A percentile compares a stretch with the other conserved stretches of the same genome.
Evolutionary conservation across 148 eudicot genomes (phyloP).

Genomic region (Heliamphora exappendiculata): DNA sequence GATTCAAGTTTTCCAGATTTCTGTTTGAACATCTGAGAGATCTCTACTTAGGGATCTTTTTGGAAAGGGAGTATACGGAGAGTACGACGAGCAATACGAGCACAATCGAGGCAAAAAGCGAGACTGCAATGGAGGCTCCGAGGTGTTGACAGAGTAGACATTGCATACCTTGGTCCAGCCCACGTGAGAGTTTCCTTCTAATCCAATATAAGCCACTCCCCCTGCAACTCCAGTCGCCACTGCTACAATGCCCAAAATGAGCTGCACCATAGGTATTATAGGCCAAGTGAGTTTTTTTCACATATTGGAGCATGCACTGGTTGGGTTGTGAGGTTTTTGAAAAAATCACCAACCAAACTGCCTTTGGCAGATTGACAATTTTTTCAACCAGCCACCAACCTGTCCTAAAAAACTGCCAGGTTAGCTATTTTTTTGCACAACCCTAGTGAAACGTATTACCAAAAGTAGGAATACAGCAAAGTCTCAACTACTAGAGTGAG

Average conservation of each 20-base stretch:
- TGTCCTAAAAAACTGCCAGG: too few species aligned
- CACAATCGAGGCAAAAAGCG: conserved; percentile 42
- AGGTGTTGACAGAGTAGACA: conserved; percentile 42
- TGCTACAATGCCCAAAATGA: conserved; percentile 61
- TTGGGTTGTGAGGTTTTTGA: too few species aligned
- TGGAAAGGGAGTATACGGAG: conserved; percentile 42
- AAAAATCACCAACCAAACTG: too few species aligned
- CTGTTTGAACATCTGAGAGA: background rate
- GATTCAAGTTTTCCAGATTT: background rate
- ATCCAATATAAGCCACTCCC: conserved; percentile 48
- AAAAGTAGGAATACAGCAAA: too few species aligned
- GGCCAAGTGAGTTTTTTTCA: conserved; percentile 1
- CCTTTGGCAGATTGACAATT: too few species aligned
- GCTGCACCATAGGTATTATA: conserved; percentile 28
- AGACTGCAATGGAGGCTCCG: conserved; percentile 31
- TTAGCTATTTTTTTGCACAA: too few species aligned
- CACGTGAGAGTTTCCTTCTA: conserved; percentile 44
- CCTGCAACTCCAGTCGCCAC: conserved; percentile 66
- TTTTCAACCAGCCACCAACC: too few species aligned
- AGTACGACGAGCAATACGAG: conserved; percentile 45
- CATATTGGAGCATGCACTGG: too few species aligned
- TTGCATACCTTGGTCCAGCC: conserved; percentile 49
- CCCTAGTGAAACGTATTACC: too few species aligned
- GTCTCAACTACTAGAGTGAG: background rate
- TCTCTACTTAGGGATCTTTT: conserved; percentile 31